These are phyloP conservation scores for Hippophae tibetana DNA, from an alignment of 306 rosid species.

Conservation along the genomic window DNA sequence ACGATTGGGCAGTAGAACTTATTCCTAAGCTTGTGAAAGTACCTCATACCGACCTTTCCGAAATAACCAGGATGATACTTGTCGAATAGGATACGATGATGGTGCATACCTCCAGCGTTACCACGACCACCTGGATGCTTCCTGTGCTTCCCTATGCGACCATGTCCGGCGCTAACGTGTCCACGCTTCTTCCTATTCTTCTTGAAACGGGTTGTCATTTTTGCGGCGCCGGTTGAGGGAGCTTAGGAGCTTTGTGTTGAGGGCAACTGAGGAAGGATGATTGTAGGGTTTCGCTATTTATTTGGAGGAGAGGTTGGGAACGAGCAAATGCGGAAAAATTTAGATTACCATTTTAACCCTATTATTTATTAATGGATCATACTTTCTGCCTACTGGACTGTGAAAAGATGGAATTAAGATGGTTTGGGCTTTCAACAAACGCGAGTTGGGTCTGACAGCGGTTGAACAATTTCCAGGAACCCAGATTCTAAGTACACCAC, in stretches of 20 bases:
- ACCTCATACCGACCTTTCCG: conserved; percentile 85
- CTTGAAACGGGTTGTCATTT: conserved; percentile 74
- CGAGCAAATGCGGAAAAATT: not conserved
- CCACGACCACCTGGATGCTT: conserved; percentile 91
- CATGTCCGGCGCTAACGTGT: conserved; percentile 84
- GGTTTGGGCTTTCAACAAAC: not conserved
- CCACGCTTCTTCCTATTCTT: conserved; percentile 95
- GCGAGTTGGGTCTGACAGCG: too few species aligned
- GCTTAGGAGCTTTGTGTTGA: conserved; percentile 29
- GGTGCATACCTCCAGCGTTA: conserved; percentile 95
- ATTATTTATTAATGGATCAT: conserved; percentile 23
- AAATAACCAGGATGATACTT: conserved; percentile 84
- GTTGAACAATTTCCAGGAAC: too few species aligned
- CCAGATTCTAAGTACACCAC: too few species aligned
- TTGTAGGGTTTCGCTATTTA: conserved; percentile 29
- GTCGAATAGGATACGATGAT: conserved; percentile 85
- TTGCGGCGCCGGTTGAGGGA: not conserved
- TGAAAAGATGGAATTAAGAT: conserved; percentile 6
- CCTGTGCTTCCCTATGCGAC: conserved; percentile 74
- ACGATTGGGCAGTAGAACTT: conserved; percentile 65
- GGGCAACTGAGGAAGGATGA: too few species aligned
- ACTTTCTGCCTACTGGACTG: not conserved
- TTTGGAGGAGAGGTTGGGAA: conserved; percentile 1
- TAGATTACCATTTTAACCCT: conserved; percentile 21
- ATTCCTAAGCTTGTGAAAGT: conserved; percentile 79